phyloP scores from a whole-genome alignment of 371 early-diverging fungal species.

The Haplosporangium sp. region DNA sequence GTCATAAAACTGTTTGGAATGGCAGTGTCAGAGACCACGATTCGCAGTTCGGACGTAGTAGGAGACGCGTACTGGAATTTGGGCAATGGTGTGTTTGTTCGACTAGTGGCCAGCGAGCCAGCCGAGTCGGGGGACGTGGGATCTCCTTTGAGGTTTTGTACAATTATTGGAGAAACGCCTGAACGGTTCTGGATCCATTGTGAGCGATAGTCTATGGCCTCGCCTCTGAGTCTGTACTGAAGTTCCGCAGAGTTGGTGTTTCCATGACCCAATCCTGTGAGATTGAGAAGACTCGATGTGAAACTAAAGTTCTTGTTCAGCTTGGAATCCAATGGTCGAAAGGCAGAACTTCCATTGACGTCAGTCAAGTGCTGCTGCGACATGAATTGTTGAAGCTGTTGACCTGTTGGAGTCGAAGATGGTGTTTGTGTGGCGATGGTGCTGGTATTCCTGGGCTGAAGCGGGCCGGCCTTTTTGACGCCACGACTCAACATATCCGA shows the following conservation, averaged over 20 bases:
- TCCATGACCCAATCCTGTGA: constrained; percentile 14
- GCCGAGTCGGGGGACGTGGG: constrained; percentile 19
- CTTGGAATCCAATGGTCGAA: constrained; percentile 12
- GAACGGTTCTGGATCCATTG: constrained; percentile 15
- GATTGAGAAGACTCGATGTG: constrained; percentile 23
- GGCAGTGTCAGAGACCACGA: constrained; percentile 33
- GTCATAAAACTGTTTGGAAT: neutral
- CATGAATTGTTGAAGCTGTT: constrained; percentile 23
- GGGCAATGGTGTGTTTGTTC: constrained; percentile 5
- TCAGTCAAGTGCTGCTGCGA: neutral
- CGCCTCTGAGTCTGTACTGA: constrained; percentile 22
- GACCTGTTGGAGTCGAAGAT: constrained; percentile 14
- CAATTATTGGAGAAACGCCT: constrained; percentile 16
- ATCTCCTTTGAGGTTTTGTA: constrained; percentile 32
- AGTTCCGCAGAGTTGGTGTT: constrained; percentile 2
- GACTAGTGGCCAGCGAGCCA: constrained; percentile 9
- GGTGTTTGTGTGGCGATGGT: constrained; percentile 41
- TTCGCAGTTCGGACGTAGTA: constrained; percentile 34
- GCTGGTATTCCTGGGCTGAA: constrained; percentile 21
- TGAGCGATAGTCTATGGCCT: constrained; percentile 29
- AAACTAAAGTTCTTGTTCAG: constrained; percentile 23
- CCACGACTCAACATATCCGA: constrained; percentile 47
- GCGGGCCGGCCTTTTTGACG: constrained; percentile 34
- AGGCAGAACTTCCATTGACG: constrained; percentile 2
- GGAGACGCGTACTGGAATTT: constrained; percentile 50